A percentile compares a stretch with the other conserved stretches of the same genome.
phyloP scores from a whole-genome alignment of 208 protist species.

The Herpetomonas samuelpessoai region DNA sequence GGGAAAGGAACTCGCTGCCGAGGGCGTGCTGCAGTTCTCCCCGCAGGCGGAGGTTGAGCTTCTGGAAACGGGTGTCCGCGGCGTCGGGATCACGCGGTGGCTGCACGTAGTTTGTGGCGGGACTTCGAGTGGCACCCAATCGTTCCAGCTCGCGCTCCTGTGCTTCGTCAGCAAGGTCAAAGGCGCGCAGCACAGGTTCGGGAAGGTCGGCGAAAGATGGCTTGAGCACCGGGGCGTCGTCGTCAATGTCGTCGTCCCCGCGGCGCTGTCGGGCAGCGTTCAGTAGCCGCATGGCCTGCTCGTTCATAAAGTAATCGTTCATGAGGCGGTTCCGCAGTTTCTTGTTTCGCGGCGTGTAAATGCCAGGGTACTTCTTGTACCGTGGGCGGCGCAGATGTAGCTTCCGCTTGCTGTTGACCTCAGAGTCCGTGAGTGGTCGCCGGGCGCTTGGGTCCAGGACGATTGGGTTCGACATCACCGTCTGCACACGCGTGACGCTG shows the following conservation, averaged over 20 bases:
- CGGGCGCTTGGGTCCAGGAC: conserved; percentile 78
- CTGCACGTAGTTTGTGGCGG: conserved; percentile 17
- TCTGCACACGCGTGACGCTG: conserved; percentile 37
- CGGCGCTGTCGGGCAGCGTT: conserved; percentile 43
- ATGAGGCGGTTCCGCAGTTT: conserved; percentile 78
- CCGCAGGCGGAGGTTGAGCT: conserved; percentile 65
- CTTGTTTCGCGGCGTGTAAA: conserved; percentile 66
- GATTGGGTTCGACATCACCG: conserved; percentile 57
- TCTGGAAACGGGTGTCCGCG: conserved; percentile 64
- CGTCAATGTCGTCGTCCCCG: conserved; percentile 15
- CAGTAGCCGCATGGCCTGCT: conserved; percentile 42
- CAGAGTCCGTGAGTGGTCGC: conserved; percentile 57
- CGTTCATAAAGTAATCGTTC: conserved; percentile 81
- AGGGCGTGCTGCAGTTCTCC: conserved; percentile 81
- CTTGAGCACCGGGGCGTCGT: conserved; percentile 16
- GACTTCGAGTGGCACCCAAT: conserved; percentile 22
- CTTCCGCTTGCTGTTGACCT: conserved; percentile 39
- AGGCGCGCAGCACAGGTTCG: conserved; percentile 38
- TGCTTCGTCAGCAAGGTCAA: conserved; percentile 68
- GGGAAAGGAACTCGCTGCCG: conserved; percentile 73
- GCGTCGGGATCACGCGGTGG: conserved; percentile 47
- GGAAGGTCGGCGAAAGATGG: conserved; percentile 64
- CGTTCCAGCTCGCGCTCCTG: conserved; percentile 42
- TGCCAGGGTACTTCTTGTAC: conserved; percentile 88
- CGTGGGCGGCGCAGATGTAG: conserved; percentile 38